Conservation (phyloP, 176 grass and related monocot species). For the Cymbopogon citratus region DNA sequence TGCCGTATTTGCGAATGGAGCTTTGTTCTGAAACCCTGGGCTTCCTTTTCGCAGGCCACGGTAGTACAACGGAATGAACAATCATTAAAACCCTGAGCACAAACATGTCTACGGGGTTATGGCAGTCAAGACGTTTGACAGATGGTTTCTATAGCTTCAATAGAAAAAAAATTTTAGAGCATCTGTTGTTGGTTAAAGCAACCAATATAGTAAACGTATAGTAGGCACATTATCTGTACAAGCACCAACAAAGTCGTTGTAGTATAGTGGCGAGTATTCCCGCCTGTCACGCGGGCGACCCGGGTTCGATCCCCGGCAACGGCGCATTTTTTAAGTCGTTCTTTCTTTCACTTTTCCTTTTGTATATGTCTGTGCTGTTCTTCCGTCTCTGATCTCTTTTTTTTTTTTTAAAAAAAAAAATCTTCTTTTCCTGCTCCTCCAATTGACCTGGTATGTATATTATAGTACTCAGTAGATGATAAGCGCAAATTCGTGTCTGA, state of each 20-base stretch:
- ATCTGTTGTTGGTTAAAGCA: no score
- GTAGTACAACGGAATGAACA: not conserved
- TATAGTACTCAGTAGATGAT: not conserved
- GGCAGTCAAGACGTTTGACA: not conserved
- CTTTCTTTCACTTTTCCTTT: no score
- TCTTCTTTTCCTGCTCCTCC: not conserved
- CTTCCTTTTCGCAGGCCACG: not conserved
- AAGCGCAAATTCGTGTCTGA: not conserved
- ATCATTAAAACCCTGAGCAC: not conserved
- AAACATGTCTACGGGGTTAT: not conserved
- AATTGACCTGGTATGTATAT: not conserved
- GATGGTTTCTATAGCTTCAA: not conserved
- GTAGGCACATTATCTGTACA: no score
- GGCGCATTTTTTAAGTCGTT: not conserved
- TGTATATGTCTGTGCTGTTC: not conserved
- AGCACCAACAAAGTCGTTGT: slow-evolving; percentile 49
- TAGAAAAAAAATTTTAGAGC: no score
- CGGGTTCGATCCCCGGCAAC: slow-evolving; percentile 96
- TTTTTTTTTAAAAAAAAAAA: not conserved
- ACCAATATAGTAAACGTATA: no score
- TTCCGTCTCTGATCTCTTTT: not conserved
- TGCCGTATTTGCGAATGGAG: no score
- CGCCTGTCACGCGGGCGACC: slow-evolving; percentile 81
- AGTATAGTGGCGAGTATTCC: slow-evolving; percentile 96
- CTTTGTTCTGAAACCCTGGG: not conserved